Base-by-base conservation (phyloP, 768 basidiomycete species). In the Amanita rubescens region DNA sequence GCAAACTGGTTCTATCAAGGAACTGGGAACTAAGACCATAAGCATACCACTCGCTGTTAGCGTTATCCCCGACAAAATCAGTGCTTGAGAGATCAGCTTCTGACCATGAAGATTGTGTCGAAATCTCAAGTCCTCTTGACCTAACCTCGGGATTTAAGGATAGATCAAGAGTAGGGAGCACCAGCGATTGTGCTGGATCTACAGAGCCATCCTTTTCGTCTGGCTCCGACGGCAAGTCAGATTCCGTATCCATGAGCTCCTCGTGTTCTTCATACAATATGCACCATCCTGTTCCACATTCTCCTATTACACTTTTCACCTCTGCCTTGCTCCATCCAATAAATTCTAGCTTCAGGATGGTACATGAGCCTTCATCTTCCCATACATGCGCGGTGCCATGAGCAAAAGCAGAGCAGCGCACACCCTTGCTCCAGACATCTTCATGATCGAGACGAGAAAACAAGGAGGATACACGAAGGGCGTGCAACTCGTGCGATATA, bases 251-350 rank as follows among this genome's bases (percentile, higher is more conserved):
- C 27, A 65, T 58, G 25, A 66, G 58, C 0, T 66, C 60, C 19
- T 58, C 58, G 17, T 54, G 38, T 43, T 71, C 56, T 64, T 90
- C 87, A 62, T 88, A 81, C 15, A 91, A 65, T 0, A 75, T 72
- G 67, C 87, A 91, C 89, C 90, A 92, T 0, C 83, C 85, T 7
- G 74, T 78, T 15, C 83, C 80, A 27, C 79, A 81, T 62, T 87
- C 81, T 11, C 90, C 90, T 11, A 90, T 75, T 17, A 90, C 74
- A 44, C 76, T 67, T 39, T 84, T 72, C 7, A 91, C 87, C 44
- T 80, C 78, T 10, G 71, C 69, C 58, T 78, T 78, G 3, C 79
- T 76, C 87, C 90, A 93, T 2, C 90, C 90, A 15, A 70, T 69
- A 61, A 94, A 88, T 32, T 80, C 78, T 44, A 94, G 75, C 49